A percentile compares a stretch with the other conserved stretches of the same genome.
Conservation (phyloP, 2,329 filamentous ascomycete species). For the Claviceps capensis region DNA sequence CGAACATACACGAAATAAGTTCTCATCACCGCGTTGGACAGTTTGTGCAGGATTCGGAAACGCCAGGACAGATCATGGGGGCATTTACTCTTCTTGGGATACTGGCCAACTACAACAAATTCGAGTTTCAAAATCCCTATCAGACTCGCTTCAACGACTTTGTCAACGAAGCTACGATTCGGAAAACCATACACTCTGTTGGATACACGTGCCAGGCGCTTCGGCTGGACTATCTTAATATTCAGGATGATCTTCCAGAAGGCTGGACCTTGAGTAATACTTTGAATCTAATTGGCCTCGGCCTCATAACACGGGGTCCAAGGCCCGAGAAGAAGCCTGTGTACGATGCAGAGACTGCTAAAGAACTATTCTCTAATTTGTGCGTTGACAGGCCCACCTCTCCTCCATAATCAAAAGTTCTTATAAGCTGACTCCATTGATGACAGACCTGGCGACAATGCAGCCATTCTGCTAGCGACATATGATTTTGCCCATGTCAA, state of each 20-base stretch:
- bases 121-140: slow-evolving; percentile 96
- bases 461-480: slow-evolving; percentile 66
- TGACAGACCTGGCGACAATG: slow-evolving; percentile 60
- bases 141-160: slow-evolving; percentile 86
- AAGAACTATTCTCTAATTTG: slow-evolving; percentile 67
- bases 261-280: slow-evolving; percentile 77
- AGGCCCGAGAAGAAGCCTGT: slow-evolving; percentile 43
- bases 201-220: slow-evolving; percentile 56
- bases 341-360: slow-evolving; percentile 66
- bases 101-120: slow-evolving; percentile 97
- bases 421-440: background rate
- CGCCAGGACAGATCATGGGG: slow-evolving; percentile 47
- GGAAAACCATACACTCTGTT: slow-evolving; percentile 65
- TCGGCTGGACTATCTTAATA: slow-evolving; percentile 64
- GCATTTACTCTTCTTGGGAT: slow-evolving; percentile 76
- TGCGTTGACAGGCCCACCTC: slow-evolving; percentile 30
- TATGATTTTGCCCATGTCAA: slow-evolving; percentile 94
- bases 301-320: slow-evolving; percentile 55
- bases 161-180: slow-evolving; percentile 79
- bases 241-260: slow-evolving; percentile 83
- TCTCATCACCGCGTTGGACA: slow-evolving; percentile 18
- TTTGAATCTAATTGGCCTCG: slow-evolving; percentile 71
- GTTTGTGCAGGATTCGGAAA: slow-evolving; percentile 71
- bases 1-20: too few species aligned
- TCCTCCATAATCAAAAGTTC: too few species aligned